These are phyloP conservation scores for Cercospora canescens DNA, from an alignment of 2,329 filamentous ascomycete genomes.

Conservation along the genomic window DNA sequence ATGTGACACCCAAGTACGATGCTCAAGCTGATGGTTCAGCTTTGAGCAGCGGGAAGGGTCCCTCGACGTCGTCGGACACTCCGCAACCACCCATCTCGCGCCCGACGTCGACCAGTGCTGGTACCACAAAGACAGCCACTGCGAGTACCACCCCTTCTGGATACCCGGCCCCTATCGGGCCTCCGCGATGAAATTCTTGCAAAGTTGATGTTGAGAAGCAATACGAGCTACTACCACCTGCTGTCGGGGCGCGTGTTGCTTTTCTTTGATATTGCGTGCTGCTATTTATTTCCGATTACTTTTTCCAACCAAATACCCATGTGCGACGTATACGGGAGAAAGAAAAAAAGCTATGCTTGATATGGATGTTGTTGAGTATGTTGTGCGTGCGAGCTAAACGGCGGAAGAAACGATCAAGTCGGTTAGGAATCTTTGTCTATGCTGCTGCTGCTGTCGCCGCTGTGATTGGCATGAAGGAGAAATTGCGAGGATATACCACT, in stretches of 20 bases:
- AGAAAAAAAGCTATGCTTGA: conserved; percentile 22
- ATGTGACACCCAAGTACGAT: conserved; percentile 39
- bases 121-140: conserved; percentile 23
- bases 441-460: neutral
- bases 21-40: conserved; percentile 23
- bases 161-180: conserved; percentile 42
- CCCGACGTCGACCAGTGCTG: conserved; percentile 23
- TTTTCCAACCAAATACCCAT: conserved; percentile 21
- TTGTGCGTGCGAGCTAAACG: neutral
- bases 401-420: neutral
- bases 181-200: conserved; percentile 34
- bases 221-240: conserved; percentile 9
- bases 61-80: conserved; percentile 20
- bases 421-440: neutral
- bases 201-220: conserved; percentile 18
- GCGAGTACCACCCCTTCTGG: conserved; percentile 36
- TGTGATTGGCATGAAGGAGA: conserved; percentile 1
- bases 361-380: conserved; percentile 7
- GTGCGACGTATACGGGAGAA: conserved; percentile 18
- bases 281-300: conserved; percentile 16
- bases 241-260: conserved; percentile 6
- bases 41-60: conserved; percentile 24
- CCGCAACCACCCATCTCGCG: conserved; percentile 25
- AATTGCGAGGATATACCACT: conserved; percentile 25
- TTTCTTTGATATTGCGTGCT: conserved; percentile 10